Base-by-base conservation (phyloP, 1,284 basidiomycete species). In the Lentinula novae-zelandiae region DNA sequence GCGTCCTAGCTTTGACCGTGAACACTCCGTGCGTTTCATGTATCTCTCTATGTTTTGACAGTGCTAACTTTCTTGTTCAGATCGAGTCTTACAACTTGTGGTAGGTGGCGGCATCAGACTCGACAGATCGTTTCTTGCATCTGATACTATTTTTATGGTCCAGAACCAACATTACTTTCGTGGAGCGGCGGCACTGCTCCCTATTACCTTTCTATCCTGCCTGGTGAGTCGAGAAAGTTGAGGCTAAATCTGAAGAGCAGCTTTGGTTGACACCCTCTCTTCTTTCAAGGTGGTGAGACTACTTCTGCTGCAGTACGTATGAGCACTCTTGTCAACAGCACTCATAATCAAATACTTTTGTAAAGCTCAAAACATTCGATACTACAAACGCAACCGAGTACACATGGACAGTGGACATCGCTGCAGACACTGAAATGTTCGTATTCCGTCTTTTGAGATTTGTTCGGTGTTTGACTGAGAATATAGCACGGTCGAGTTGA, bases 331-430 rank as follows among this genome's bases (percentile, higher is more conserved):
- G 17, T 27, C 3, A 8, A 22, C 8, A 46, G 17, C 10, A 13
- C n/a, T 10, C 10, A 12, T 22, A 22, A 17, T 22, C 17, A 17
- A n/a, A 10, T 3, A 46, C 9, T 8, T 12, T 52, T 60, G 2
- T 54, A 22, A 61, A 86, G 86, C 61, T 88, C 60, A 82, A 84
- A 73, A 67, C 77, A 27, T 87, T 90, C 69, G 76, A 81, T 17
- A 60, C 70, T 3, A 79, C 81, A 64, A 67, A 67, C 5, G 80
- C 75, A 1, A 83, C 73, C 12, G 72, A 69, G 42, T 67, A 76
- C 65, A 89, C 88, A 12, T 93, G 90, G 90, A 72, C 53, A 13
- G 86, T 85, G 55, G 78, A 90, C 70, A 68, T 92, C 22, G 63
- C 71, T 2, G 55, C 75, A 0, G 80, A 79, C 40, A 84, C 82